Evolutionary conservation across 768 basidiomycete genomes (phyloP).

Genomic region (Paxillus involutus): DNA sequence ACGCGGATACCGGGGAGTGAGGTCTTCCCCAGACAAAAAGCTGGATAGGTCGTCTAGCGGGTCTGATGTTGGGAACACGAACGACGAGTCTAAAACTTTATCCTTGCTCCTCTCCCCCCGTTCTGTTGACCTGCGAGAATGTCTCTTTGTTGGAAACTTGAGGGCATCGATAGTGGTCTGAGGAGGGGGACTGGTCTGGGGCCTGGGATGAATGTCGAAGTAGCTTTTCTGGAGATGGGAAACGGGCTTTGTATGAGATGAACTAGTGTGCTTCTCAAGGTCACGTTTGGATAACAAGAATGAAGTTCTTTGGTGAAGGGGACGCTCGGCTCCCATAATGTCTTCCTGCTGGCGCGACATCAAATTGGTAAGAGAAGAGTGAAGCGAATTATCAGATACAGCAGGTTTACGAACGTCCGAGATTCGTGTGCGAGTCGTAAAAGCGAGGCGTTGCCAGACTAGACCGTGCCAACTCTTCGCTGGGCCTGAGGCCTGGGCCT

Average conservation of each 20-base stretch:
- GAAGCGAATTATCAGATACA: neutral
- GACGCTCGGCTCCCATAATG: conserved; percentile 29
- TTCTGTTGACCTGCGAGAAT: conserved; percentile 24
- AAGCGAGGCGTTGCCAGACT: neutral
- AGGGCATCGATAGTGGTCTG: conserved; percentile 17
- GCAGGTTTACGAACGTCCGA: neutral
- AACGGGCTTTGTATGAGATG: conserved; percentile 13
- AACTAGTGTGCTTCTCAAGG: conserved; percentile 34
- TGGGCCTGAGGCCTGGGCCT: neutral
- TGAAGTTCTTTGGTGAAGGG: conserved; percentile 54
- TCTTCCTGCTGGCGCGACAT: conserved; percentile 17
- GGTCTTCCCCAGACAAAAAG: conserved; percentile 23
- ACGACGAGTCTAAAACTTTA: conserved; percentile 25
- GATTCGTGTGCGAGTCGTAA: neutral
- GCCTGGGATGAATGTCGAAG: conserved; percentile 47
- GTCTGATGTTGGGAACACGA: conserved; percentile 28
- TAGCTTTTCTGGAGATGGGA: conserved; percentile 34
- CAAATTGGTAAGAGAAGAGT: conserved; percentile 1
- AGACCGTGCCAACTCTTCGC: too few species aligned
- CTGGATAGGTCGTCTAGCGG: conserved; percentile 25
- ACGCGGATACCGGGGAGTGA: conserved; percentile 43
- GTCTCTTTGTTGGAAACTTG: conserved; percentile 19
- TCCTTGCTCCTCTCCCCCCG: conserved; percentile 24
- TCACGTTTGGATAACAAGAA: conserved; percentile 57
- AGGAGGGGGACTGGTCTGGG: conserved; percentile 38